Conservation (phyloP, 805 yeast species). For the Candida palmyrensis region DNA sequence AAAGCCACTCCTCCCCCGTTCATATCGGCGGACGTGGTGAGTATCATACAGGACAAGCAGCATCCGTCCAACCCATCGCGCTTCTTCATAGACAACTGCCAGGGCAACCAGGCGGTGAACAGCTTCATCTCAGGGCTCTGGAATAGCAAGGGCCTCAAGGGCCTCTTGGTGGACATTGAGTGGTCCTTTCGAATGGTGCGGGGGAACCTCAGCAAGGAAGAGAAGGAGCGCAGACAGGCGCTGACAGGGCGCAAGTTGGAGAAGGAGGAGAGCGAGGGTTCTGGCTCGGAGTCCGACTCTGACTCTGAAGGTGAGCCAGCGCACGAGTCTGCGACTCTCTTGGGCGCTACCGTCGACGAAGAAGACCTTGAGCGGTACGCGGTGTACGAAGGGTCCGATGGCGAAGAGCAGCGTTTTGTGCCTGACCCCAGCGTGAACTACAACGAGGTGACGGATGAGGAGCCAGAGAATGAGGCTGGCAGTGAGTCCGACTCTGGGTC, state of each 20-base stretch:
- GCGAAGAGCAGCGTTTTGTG: constrained; percentile 30
- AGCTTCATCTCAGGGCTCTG: constrained; percentile 43
- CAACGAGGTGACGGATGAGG: constrained; percentile 64
- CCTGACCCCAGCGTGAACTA: constrained; percentile 40
- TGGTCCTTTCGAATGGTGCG: constrained; percentile 44
- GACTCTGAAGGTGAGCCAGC: constrained; percentile 18
- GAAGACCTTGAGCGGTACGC: constrained; percentile 24
- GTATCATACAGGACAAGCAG: constrained; percentile 21
- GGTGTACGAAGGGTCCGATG: constrained; percentile 40
- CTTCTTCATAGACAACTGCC: constrained; percentile 39
- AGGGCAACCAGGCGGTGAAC: constrained; percentile 36
- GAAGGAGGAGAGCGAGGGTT: constrained; percentile 18
- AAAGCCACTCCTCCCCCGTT: constrained; percentile 30
- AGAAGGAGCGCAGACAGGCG: constrained; percentile 21
- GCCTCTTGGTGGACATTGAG: constrained; percentile 31
- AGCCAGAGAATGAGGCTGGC: constrained; percentile 38
- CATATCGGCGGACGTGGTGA: constrained; percentile 22
- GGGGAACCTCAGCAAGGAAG: constrained; percentile 38
- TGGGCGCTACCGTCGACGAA: constrained; percentile 14
- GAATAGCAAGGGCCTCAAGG: constrained; percentile 39
- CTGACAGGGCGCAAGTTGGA: constrained; percentile 13
- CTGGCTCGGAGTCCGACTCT: constrained; percentile 11
- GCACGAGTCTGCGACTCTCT: constrained; percentile 18
- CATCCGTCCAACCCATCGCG: constrained; percentile 40
- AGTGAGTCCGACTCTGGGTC: constrained; percentile 8